Base-by-base conservation (phyloP, 495 filamentous ascomycete genomes). In the Annulohypoxylon nitens region DNA sequence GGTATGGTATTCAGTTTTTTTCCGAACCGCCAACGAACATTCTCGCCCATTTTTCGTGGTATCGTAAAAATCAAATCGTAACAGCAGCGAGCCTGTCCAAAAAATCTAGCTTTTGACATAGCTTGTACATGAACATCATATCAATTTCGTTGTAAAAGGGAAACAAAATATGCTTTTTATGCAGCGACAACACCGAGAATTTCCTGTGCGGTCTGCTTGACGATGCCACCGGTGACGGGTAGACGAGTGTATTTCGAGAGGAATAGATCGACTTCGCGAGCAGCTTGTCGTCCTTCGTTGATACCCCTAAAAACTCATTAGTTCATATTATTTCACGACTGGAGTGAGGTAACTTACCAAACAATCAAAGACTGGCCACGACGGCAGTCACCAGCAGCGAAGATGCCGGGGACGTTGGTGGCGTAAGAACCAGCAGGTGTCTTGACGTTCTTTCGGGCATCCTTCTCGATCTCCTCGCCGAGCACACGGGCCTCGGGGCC, bases 351-450 rank as follows among this genome's bases (percentile, higher is more conserved):
- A 63, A 86, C 92, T 88, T 88, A 95, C 94, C 96, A 99, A 73
- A 99, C 96, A 82, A 99, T 98, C 61, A 99, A 86, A 45, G 93
- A 97, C 83, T 99, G 96, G 64, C 96, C 96, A 80, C 96, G 90
- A 59, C 95, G 92, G 83, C 97, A 98, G 83, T 99, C 96, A 80
- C 96, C 96, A 65, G 96, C 96, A 54, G 96, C 95, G 78, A 97
- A 99, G 54, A 99, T 89, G 65, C 96, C 96, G 12, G 90, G 87
- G 50, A 97, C 81, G 74, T 94, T 98, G 71, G 97, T 98, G 68
- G 86, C 88, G 77, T 98, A 99, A 65, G 93, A 88, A 37, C 96
- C 97, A 65, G 93, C 88, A 12, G 93, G 87, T 18, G 96, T 98
- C 91, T 99, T 98, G 82, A 99, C 91, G 78, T 98, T 99, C 90